Evolutionary conservation across 2,329 filamentous ascomycete species (phyloP).

Genomic region (Aspergillus novofumigatus): DNA sequence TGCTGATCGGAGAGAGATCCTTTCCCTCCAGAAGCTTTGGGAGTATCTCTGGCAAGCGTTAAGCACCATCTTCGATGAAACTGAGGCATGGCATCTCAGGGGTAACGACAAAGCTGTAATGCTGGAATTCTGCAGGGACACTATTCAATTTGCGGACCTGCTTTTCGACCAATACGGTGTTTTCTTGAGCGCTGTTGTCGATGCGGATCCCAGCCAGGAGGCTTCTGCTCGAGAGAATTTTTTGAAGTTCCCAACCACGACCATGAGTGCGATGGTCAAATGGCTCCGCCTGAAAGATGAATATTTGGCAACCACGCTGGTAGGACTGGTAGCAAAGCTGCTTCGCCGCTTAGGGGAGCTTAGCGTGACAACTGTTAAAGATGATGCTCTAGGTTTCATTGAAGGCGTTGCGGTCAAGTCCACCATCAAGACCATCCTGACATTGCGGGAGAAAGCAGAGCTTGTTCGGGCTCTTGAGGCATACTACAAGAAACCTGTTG

Average conservation of each 20-base stretch:
- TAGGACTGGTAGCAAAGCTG: conserved; percentile 78
- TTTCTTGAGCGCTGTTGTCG: conserved; percentile 66
- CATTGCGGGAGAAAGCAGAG: conserved; percentile 77
- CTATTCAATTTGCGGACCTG: conserved; percentile 87
- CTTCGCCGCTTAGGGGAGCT: conserved; percentile 75
- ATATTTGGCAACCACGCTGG: conserved; percentile 77
- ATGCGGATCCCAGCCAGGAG: conserved; percentile 38
- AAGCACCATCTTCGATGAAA: conserved; percentile 74
- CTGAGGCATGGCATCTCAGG: conserved; percentile 73
- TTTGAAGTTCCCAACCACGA: conserved; percentile 59
- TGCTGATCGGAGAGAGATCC: conserved; percentile 55
- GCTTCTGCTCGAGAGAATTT: conserved; percentile 49
- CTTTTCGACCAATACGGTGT: conserved; percentile 82
- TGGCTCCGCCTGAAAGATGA: conserved; percentile 88
- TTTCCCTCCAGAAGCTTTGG: conserved; percentile 75
- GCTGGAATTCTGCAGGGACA: conserved; percentile 90
- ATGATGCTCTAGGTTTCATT: conserved; percentile 60
- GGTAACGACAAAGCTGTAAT: conserved; percentile 69
- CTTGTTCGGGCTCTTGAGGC: conserved; percentile 61
- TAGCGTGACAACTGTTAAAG: conserved; percentile 62
- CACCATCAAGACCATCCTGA: conserved; percentile 72
- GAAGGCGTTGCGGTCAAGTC: conserved; percentile 52
- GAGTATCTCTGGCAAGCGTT: conserved; percentile 76
- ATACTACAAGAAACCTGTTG: conserved; percentile 43
- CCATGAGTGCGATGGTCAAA: conserved; percentile 68